These are phyloP conservation scores for Eucalyptus polybractea DNA, from an alignment of 345 rosid species.

Conservation along the genomic window DNA sequence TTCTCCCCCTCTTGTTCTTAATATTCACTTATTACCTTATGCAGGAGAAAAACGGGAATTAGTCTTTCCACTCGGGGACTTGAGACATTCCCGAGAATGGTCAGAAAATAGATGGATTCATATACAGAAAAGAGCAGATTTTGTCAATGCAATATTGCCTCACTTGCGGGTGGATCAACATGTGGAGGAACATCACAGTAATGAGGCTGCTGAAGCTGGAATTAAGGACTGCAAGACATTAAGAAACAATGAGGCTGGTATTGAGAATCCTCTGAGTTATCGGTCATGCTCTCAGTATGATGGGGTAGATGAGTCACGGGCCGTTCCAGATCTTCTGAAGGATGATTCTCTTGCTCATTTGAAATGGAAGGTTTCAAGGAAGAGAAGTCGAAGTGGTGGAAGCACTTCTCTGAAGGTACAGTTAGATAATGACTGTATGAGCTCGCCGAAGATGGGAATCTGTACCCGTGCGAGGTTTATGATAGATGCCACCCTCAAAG, in stretches of 20 bases:
- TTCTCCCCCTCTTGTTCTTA: not conserved
- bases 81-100: conserved; percentile 73
- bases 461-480: conserved; percentile 2
- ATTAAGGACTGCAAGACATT: not conserved
- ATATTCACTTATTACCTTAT: not conserved
- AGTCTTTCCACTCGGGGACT: conserved; percentile 15
- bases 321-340: conserved; percentile 41
- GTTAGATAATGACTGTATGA: not conserved
- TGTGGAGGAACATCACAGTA: not conserved
- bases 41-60: conserved; percentile 58
- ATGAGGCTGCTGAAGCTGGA: conserved; percentile 5
- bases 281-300: not conserved
- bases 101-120: conserved; percentile 41
- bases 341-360: conserved; percentile 37
- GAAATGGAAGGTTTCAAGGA: conserved; percentile 53
- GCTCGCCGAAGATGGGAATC: not conserved
- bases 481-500: conserved; percentile 16
- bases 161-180: conserved; percentile 9
- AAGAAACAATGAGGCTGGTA: not conserved
- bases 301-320: not conserved
- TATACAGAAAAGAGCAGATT: conserved; percentile 28
- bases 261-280: not conserved
- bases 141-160: conserved; percentile 11
- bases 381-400: conserved; percentile 31
- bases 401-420: conserved; percentile 14